These are phyloP conservation scores for Aspergillus calidoustus DNA, from an alignment of 2,329 filamentous ascomycete species.

Conservation along the genomic window DNA sequence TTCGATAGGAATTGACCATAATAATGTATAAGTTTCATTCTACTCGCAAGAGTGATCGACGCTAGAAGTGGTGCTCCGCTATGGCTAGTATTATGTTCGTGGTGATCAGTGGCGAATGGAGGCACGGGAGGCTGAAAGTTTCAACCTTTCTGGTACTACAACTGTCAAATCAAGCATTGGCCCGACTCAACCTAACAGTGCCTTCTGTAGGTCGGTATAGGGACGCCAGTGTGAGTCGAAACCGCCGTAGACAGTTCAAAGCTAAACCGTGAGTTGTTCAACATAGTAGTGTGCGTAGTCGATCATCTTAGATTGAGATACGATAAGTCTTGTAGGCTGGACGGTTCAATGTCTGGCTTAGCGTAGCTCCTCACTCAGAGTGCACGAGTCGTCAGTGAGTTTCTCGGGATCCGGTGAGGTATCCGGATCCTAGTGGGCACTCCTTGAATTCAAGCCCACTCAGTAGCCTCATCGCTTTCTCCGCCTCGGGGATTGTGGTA, in stretches of 20 bases:
- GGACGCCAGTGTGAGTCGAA: no score
- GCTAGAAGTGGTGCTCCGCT: not conserved
- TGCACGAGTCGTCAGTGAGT: no score
- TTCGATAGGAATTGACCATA: not conserved
- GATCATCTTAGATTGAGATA: not conserved
- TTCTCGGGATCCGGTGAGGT: not conserved
- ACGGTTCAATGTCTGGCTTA: no score
- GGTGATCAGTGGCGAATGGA: not conserved
- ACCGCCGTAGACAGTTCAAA: no score
- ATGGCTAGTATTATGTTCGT: not conserved
- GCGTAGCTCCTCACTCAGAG: no score
- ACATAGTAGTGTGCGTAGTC: not conserved
- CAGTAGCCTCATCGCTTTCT: not conserved
- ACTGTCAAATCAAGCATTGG: no score
- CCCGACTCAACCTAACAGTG: no score
- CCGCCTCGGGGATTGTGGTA: not conserved
- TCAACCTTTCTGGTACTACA: no score
- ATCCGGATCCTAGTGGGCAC: not conserved
- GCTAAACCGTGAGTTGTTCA: no score
- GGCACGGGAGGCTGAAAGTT: not conserved
- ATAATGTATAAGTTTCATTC: not conserved
- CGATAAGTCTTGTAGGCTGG: not conserved
- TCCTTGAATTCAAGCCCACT: not conserved
- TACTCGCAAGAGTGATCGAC: not conserved
- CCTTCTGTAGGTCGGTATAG: no score